Evolutionary conservation across 352 stramenopile genomes (phyloP).

Genomic region (Chrysophaeum taylorii): DNA sequence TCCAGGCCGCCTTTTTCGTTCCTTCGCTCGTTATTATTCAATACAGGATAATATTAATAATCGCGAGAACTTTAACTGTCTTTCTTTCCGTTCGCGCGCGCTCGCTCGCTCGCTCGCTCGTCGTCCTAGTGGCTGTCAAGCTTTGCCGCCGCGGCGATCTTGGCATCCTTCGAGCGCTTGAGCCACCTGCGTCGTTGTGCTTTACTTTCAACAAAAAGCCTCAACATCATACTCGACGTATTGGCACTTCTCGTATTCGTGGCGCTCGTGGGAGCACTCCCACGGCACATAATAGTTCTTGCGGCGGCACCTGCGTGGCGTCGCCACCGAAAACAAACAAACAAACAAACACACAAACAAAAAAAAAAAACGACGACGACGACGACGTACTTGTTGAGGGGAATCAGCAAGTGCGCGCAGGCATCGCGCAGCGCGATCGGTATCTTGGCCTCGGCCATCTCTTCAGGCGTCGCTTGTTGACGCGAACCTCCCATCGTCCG

Average conservation of each 20-base stretch:
- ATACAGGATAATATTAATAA: too few relatives aligned
- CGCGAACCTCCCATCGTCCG: too few relatives aligned
- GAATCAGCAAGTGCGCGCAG: constrained; percentile 84
- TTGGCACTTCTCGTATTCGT: constrained; percentile 97
- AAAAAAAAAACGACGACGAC: too few relatives aligned
- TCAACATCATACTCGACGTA: constrained; percentile 91
- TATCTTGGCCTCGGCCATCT: constrained; percentile 82
- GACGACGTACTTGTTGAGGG: constrained; percentile 71
- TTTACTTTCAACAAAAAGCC: too few relatives aligned
- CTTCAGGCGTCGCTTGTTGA: constrained; percentile 53
- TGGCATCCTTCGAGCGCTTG: not conserved
- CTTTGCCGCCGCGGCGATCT: not conserved
- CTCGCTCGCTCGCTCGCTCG: too few relatives aligned
- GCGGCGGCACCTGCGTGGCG: constrained; percentile 53
- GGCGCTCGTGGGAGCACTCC: constrained; percentile 88
- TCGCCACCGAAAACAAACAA: not conserved
- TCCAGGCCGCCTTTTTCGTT: too few relatives aligned
- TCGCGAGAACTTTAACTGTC: too few relatives aligned
- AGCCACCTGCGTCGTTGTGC: too few relatives aligned
- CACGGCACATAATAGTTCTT: constrained; percentile 82
- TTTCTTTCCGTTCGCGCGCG: too few relatives aligned
- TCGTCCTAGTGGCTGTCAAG: too few relatives aligned
- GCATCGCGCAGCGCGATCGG: constrained; percentile 85
- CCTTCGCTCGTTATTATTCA: too few relatives aligned
- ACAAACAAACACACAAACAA: too few relatives aligned